These are phyloP conservation scores for Sophora flavescens DNA, from an alignment of 306 rosid genomes.

Conservation along the genomic window DNA sequence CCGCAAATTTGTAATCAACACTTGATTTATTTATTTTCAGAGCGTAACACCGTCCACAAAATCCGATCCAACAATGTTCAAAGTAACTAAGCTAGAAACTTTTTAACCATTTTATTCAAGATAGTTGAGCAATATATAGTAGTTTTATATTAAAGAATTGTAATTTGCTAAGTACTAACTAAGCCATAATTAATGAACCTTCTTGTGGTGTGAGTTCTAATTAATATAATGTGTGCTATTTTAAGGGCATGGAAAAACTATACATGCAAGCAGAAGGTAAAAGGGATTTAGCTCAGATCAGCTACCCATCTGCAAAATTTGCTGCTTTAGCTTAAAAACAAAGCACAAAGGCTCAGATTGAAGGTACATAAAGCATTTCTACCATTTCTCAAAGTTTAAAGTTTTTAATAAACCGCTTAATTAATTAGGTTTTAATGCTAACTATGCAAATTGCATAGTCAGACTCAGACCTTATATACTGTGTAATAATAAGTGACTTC, in stretches of 20 bases:
- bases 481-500: slow-evolving; percentile 41
- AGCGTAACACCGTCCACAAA: slow-evolving; percentile 55
- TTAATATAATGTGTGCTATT: slow-evolving; percentile 46
- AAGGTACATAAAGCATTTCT: slow-evolving; percentile 41
- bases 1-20: slow-evolving; percentile 28
- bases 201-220: not conserved
- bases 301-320: slow-evolving; percentile 40
- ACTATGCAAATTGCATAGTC: slow-evolving; percentile 42
- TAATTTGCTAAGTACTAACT: slow-evolving; percentile 17
- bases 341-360: slow-evolving; percentile 50
- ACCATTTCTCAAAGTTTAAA: slow-evolving; percentile 38
- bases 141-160: not conserved
- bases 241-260: slow-evolving; percentile 48
- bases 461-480: slow-evolving; percentile 58
- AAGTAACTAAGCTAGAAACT: slow-evolving; percentile 38
- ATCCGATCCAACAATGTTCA: slow-evolving; percentile 52
- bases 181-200: slow-evolving; percentile 40
- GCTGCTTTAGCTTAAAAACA: slow-evolving; percentile 50
- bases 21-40: slow-evolving; percentile 23
- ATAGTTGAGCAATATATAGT: slow-evolving; percentile 31
- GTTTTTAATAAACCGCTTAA: slow-evolving; percentile 40
- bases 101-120: slow-evolving; percentile 9
- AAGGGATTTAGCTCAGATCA: slow-evolving; percentile 48
- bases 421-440: slow-evolving; percentile 7
- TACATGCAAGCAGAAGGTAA: slow-evolving; percentile 37